A percentile compares a stretch with the other conserved stretches of the same genome.
Conservation (phyloP, 306 rosid genomes). For the Prunus campanulata region DNA sequence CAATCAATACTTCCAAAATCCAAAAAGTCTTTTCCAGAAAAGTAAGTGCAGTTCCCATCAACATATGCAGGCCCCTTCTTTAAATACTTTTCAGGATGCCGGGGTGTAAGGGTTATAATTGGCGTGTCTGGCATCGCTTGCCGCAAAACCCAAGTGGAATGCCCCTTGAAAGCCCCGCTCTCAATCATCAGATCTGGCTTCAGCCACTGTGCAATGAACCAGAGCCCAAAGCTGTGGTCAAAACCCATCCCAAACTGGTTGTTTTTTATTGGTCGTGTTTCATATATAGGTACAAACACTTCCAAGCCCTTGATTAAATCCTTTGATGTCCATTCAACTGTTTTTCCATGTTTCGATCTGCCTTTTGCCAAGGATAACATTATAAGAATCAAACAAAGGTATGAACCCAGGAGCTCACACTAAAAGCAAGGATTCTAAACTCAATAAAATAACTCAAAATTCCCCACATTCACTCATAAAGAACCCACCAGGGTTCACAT, state of each 20-base stretch:
- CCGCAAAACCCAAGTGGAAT: slow-evolving; percentile 96
- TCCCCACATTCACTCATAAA: background rate
- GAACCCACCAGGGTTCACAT: background rate
- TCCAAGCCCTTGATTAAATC: slow-evolving; percentile 83
- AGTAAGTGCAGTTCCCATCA: slow-evolving; percentile 90
- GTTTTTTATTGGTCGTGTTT: slow-evolving; percentile 80
- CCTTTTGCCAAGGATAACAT: slow-evolving; percentile 87
- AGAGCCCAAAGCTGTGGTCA: slow-evolving; percentile 99
- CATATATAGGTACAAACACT: slow-evolving; percentile 89
- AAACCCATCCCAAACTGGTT: slow-evolving; percentile 97
- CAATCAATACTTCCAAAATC: slow-evolving; percentile 94
- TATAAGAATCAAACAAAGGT: slow-evolving; percentile 52
- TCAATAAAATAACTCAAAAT: background rate
- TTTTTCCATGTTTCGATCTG: slow-evolving; percentile 98
- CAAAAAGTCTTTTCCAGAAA: slow-evolving; percentile 87
- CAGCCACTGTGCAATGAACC: slow-evolving; percentile 90
- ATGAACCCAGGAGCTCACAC: slow-evolving; percentile 21
- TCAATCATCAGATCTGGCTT: slow-evolving; percentile 93
- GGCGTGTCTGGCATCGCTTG: slow-evolving; percentile 86
- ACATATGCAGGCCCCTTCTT: slow-evolving; percentile 97
- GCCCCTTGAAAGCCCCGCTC: slow-evolving; percentile 99
- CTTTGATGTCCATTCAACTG: slow-evolving; percentile 91
- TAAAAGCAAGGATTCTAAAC: slow-evolving; percentile 18
- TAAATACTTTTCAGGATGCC: slow-evolving; percentile 95
- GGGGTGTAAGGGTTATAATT: slow-evolving; percentile 79